phyloP scores from a whole-genome alignment of 1,139 yeast genomes.

The Candida tropicalis region DNA sequence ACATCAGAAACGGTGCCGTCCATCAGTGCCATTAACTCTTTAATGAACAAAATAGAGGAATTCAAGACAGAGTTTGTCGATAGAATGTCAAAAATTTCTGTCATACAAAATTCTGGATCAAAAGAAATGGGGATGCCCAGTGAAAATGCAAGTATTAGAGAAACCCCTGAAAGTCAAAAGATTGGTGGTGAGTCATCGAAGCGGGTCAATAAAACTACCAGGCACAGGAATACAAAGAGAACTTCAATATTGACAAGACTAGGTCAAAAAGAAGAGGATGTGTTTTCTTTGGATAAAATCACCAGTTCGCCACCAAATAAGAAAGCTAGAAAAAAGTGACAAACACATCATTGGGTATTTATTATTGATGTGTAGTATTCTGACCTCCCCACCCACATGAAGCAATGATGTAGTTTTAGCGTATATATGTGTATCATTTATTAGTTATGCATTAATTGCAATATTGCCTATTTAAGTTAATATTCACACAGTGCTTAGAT shows the following conservation, averaged over 20 bases:
- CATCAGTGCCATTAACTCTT: background rate
- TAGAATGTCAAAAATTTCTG: background rate
- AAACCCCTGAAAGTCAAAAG: background rate
- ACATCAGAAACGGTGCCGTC: background rate
- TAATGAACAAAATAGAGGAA: background rate
- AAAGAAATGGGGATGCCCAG: background rate
- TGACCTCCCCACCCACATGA: too few species aligned
- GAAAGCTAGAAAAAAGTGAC: conserved; percentile 2
- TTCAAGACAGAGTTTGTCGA: background rate
- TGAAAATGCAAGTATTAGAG: background rate
- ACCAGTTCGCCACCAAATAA: conserved; percentile 3
- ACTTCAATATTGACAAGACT: background rate
- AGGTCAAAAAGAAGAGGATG: background rate
- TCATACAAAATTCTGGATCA: background rate
- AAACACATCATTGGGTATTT: too few species aligned
- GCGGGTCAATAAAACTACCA: background rate
- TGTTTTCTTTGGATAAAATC: background rate
- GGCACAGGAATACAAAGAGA: background rate
- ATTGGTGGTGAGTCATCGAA: background rate
- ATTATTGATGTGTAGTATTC: too few species aligned
- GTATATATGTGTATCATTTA: too few species aligned
- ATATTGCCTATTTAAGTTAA: too few species aligned
- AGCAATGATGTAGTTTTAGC: too few species aligned
- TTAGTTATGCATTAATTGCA: too few species aligned
- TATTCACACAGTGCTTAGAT: too few species aligned